Evolutionary conservation across 2,329 filamentous ascomycete genomes (phyloP), one percentile per base, ranked within the genome.

Genomic region (Colletotrichum ledebouriae): DNA sequence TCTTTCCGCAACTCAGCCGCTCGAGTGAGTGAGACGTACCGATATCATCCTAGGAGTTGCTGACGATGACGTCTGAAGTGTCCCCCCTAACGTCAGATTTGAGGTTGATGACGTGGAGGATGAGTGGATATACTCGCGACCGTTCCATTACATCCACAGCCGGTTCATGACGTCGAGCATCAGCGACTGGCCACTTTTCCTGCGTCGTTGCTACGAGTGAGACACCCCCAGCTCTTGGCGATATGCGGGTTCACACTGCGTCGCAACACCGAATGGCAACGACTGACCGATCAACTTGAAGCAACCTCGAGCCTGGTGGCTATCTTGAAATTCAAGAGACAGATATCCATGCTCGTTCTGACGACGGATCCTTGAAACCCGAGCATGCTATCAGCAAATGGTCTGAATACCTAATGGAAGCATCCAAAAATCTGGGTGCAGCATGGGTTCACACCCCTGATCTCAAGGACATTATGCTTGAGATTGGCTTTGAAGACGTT

Each of bases 1-100:
- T 70, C 78, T 89, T 1, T 87, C 85, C 15, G 86, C 87, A 0
- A 86, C 87, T 11, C 87, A 89, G 67, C 78, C 78, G 1, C 22
- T 29, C 50, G 76, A 72, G 75, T 75, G 56, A 42, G 70, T 29
- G 22, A 11, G 11, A 13, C 25, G 25, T 29, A 29, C 25, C 25
- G 13, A 10, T n/a, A n/a, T 34, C 2, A 6, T 7, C 3, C 9
- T 3, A 2, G 3, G 1, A 44, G 17, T 46, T 7, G 17, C 46
- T 60, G 10, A 52, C 6, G n/a, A n/a, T 52, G 17, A 69, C 72
- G 2, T 11, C 1, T 1, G 17, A 17, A 74, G 72, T 55, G 79
- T 82, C 2, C 83, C 83, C 0, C 78, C 80, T 0, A 86, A 86
- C 64, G 75, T 82, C 42, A 73, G 71, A 13, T 85, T 85, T 70